Evolutionary conservation across 1,284 basidiomycete species (phyloP), one percentile per base, ranked within the genome.

Genomic region (Cutaneotrichosporon curvatum): DNA sequence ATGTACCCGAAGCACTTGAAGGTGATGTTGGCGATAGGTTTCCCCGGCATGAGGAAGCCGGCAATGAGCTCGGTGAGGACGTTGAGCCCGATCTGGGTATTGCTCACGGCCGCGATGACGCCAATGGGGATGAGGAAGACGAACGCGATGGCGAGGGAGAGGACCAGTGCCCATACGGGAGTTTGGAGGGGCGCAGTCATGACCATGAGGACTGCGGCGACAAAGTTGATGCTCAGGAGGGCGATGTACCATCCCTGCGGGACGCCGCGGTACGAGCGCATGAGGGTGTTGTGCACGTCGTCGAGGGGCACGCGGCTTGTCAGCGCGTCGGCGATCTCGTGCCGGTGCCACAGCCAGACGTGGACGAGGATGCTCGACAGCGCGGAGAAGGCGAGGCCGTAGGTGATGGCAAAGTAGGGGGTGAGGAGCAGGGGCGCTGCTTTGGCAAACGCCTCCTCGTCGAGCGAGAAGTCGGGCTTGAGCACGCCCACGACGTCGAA

Each of bases 11-110:
- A 69, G 48, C 69, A 71, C 46, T 72, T 72, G 62, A 72, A 72
- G 0, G 65, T 68, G n/a, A 71, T 67, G 45, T 70, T 76, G 55
- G 70, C 74, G 38, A 76, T 75, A 1, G 75, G 75, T 45, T 72
- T 72, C 4, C 76, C 76, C 2, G 76, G 75, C 61, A 75, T 71
- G 30, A 77, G 55, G 32, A 75, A 63, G 0, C 76, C 76, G 4
- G 72, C 72, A 0, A 75, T 68, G 68, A 75, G 74, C 48, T 76
- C 75, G 1, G 74, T 75, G 41, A 76, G 60, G 25, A 76, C 75
- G 46, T 73, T 73, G 23, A 73, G 55, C 0, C 71, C 71, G 23
- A 77, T 74, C 8, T 66, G 65, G 0, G 74, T 76, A 46, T 76
- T 75, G 31, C 68, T 72, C 28, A 76, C 73, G 8, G 76, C 76